These are phyloP conservation scores for Alopecurus myosuroides DNA, from an alignment of 176 grass and related monocot genomes.

Conservation along the genomic window DNA sequence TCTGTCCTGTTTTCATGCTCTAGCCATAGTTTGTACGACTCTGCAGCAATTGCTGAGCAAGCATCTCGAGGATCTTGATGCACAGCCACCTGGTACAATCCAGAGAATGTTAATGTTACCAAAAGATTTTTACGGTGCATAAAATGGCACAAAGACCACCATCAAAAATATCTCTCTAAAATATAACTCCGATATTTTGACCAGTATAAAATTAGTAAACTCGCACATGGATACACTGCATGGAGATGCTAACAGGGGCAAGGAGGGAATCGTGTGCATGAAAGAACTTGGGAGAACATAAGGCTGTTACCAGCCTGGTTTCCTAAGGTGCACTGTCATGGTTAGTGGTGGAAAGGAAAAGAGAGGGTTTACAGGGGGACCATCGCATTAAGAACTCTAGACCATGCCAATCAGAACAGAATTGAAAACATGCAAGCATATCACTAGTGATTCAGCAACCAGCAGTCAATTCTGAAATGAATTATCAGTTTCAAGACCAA, in stretches of 20 bases:
- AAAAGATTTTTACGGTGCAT: background rate
- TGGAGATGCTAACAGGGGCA: background rate
- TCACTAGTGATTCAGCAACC: slow-evolving; percentile 5
- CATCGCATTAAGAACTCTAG: slow-evolving; percentile 3
- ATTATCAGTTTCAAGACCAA: slow-evolving; percentile 13
- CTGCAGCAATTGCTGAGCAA: slow-evolving; percentile 80
- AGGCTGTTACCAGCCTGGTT: slow-evolving; percentile 28
- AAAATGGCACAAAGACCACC: background rate
- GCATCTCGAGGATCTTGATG: slow-evolving; percentile 83
- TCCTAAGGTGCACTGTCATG: background rate
- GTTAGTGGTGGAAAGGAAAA: slow-evolving; percentile 10
- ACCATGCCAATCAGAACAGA: slow-evolving; percentile 21
- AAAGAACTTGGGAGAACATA: slow-evolving; percentile 16
- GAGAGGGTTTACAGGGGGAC: slow-evolving; percentile 18
- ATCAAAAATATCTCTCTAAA: background rate
- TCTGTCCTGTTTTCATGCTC: slow-evolving; percentile 92
- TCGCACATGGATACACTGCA: background rate
- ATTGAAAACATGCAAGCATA: background rate
- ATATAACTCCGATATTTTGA: background rate
- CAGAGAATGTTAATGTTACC: slow-evolving; percentile 9
- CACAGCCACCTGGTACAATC: slow-evolving; percentile 61
- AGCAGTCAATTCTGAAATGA: slow-evolving; percentile 9
- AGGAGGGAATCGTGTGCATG: background rate
- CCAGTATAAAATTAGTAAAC: background rate
- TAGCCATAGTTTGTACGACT: slow-evolving; percentile 90